Evolutionary conservation across 371 early-diverging fungal species (phyloP), one percentile per base, ranked within the genome.

Genomic region (Rhizomucor miehei): DNA sequence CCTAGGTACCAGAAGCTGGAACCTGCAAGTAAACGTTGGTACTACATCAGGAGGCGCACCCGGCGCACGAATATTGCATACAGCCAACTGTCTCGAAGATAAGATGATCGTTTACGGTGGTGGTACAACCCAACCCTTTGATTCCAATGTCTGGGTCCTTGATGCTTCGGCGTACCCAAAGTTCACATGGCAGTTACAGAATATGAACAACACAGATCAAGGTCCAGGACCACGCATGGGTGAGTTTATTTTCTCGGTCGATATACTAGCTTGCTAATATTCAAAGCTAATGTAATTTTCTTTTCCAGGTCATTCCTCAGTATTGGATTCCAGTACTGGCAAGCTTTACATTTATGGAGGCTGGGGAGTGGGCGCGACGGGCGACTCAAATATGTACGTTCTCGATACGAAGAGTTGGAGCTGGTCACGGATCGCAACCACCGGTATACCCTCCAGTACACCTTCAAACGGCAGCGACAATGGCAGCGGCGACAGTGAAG

Each of bases 91-190:
- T 43, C 12, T 77, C 21, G 52, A 70, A 37, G 66, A 74, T 36
- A 60, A 59, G 11, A 74, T 74, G 69, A 50, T 77, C 38, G 61
- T 77, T 14, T 77, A 66, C 48, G 78, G 78, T 20, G 78, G 78
- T 17, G 78, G 78, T 21, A 73, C 71, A 1, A 65, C 51, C 2
- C 60, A 62, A 19, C 71, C 78, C 0, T 57, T 56, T 25, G 78
- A 78, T 55, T 64, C 66, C 0, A 67, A 72, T 56, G 67, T 78
- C 11, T 78, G 75, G 75, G 43, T 78, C 19, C 54, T 78, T 3
- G 71, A 78, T 48, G 72, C 63, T 14, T 56, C 71, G 10, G 14
- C 54, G 10, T 74, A 72, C 52, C 75, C 78, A 11, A 57, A 60
- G 1, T 25, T 74, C 2, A 61, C 52, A 6, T 75, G 78, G 78